These are phyloP conservation scores for Hymenoscyphus salicellus DNA, from an alignment of 2,329 filamentous ascomycete species.

Conservation along the genomic window DNA sequence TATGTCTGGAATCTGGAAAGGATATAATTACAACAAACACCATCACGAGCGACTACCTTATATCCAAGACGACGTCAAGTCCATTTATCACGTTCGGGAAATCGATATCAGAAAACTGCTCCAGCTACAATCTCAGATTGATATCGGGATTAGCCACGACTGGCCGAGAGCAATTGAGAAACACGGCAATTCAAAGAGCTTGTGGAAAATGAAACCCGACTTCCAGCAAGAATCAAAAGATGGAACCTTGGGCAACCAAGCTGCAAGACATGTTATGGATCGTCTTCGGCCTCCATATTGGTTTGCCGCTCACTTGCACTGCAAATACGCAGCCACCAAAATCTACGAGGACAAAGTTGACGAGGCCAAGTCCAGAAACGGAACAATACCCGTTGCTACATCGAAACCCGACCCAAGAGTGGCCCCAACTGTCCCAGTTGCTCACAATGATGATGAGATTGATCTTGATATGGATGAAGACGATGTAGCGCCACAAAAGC, in stretches of 20 bases:
- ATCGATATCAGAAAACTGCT: constrained; percentile 87
- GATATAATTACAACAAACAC: constrained; percentile 76
- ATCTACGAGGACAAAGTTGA: constrained; percentile 42
- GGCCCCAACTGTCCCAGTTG: not conserved
- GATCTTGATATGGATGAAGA: constrained; percentile 47
- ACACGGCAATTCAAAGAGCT: constrained; percentile 63
- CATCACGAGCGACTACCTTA: constrained; percentile 88
- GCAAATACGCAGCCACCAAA: constrained; percentile 74
- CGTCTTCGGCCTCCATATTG: constrained; percentile 78
- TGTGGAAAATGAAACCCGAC: constrained; percentile 72
- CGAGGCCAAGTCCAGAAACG: constrained; percentile 16
- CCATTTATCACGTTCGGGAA: constrained; percentile 86
- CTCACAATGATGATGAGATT: constrained; percentile 62
- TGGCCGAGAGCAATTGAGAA: constrained; percentile 86
- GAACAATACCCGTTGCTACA: not conserved
- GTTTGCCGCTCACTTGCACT: constrained; percentile 92
- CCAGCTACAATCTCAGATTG: constrained; percentile 79
- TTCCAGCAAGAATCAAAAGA: constrained; percentile 74
- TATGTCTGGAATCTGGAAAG: constrained; percentile 93
- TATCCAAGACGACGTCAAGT: constrained; percentile 69
- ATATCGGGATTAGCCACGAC: constrained; percentile 90
- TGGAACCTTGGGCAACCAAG: constrained; percentile 74
- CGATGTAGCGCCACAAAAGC: constrained; percentile 26
- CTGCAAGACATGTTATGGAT: constrained; percentile 77
- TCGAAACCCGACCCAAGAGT: not conserved